phyloP scores from a whole-genome alignment of 257 asterid genomes.

The Solanum virginianum region DNA sequence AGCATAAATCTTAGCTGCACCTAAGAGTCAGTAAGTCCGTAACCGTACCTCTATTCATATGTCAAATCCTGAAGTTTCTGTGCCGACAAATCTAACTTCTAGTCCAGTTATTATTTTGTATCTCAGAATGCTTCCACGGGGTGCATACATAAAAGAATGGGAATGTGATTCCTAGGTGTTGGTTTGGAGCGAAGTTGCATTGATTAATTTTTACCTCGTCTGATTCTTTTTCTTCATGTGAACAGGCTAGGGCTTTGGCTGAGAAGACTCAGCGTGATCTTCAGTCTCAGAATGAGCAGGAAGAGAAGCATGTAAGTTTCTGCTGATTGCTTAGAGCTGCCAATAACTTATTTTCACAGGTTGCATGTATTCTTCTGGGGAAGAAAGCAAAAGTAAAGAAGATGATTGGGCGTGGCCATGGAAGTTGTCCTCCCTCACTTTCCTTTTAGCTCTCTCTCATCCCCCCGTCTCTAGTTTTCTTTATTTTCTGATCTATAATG shows the following conservation, averaged over 20 bases:
- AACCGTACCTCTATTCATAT: background rate
- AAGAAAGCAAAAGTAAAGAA: background rate
- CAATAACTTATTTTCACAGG: background rate
- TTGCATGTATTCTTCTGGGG: background rate
- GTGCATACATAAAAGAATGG: background rate
- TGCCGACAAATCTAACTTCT: background rate
- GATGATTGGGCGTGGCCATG: background rate
- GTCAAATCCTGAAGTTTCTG: background rate
- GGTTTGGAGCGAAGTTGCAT: background rate
- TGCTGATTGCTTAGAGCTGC: background rate
- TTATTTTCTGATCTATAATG: background rate
- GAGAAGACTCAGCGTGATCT: conserved; percentile 88
- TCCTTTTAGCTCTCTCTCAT: background rate
- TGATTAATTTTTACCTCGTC: background rate
- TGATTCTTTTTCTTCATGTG: conserved; percentile 3
- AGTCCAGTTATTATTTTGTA: background rate
- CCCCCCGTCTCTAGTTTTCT: background rate
- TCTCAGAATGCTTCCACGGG: background rate
- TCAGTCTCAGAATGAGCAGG: conserved; percentile 68
- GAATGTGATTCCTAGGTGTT: background rate
- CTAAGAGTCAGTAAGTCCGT: background rate
- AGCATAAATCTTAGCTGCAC: background rate
- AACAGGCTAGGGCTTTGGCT: conserved; percentile 80
- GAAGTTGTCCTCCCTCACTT: background rate
- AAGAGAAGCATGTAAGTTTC: conserved; percentile 67